Evolutionary conservation across 208 protist genomes (phyloP).

Genomic region (Trypanosoma grayi): DNA sequence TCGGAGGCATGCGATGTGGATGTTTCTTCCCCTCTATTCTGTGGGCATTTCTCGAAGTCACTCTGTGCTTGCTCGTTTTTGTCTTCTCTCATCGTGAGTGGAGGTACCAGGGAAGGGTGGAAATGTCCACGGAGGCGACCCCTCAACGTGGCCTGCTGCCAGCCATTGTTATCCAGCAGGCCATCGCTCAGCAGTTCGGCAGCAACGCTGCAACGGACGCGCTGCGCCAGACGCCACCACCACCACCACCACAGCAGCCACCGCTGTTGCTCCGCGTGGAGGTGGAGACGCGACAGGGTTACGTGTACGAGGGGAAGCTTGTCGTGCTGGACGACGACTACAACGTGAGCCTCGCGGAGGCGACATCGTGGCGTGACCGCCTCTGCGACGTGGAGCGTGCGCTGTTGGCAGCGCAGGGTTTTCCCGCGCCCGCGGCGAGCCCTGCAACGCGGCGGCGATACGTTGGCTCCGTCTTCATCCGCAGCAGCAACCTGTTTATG

Average conservation of each 20-base stretch:
- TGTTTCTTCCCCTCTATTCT: not conserved
- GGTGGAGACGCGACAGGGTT: slow-evolving; percentile 83
- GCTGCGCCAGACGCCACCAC: not conserved
- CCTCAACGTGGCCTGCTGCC: slow-evolving; percentile 19
- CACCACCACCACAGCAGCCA: slow-evolving; percentile 1
- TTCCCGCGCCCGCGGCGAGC: slow-evolving; percentile 31
- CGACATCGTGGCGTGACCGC: slow-evolving; percentile 53
- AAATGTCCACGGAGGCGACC: slow-evolving; percentile 9
- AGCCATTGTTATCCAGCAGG: slow-evolving; percentile 17
- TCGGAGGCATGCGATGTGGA: not conserved
- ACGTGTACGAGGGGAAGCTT: slow-evolving; percentile 73
- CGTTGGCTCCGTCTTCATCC: slow-evolving; percentile 62
- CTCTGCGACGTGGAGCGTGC: slow-evolving; percentile 60
- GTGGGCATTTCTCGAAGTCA: too few relatives aligned
- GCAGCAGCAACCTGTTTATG: slow-evolving; percentile 75
- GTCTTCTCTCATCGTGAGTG: not conserved
- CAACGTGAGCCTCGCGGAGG: slow-evolving; percentile 69
- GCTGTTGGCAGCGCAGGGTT: slow-evolving; percentile 17
- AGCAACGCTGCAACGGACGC: not conserved
- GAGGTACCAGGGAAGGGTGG: not conserved
- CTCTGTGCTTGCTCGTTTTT: too few relatives aligned
- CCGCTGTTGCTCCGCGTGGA: slow-evolving; percentile 50
- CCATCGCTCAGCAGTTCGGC: not conserved
- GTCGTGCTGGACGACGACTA: slow-evolving; percentile 63
- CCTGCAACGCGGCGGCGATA: slow-evolving; percentile 49